A percentile compares a stretch with the other conserved stretches of the same genome.
Evolutionary conservation across 192 early-diverging fungal genomes (phyloP).

Genomic region (Podila verticillata): DNA sequence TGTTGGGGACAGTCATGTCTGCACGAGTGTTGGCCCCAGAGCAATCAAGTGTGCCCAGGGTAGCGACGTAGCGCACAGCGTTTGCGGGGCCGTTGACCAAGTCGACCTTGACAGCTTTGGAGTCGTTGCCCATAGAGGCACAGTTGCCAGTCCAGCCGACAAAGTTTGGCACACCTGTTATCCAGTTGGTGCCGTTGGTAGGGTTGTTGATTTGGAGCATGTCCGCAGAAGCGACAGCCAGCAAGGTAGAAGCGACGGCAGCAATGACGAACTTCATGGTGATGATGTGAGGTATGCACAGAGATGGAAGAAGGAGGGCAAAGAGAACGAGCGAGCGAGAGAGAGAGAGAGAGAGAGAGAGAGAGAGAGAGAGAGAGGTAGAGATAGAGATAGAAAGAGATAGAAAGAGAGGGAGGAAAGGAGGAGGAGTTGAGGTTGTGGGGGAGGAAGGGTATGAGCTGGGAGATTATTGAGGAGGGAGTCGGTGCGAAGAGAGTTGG

Average conservation of each 20-base stretch:
- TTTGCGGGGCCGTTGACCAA: constrained; percentile 41
- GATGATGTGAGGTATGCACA: neutral
- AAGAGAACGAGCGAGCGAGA: neutral
- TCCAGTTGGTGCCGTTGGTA: constrained; percentile 41
- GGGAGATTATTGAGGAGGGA: neutral
- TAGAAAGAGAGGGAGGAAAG: neutral
- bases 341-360: neutral
- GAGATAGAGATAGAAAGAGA: neutral
- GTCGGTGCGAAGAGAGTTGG: neutral
- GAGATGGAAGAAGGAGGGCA: neutral
- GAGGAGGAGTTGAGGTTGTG: neutral
- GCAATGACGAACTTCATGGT: constrained; percentile 26
- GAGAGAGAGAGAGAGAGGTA: neutral
- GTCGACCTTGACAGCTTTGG: constrained; percentile 48
- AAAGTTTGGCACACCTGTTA: constrained; percentile 37
- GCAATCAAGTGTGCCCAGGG: constrained; percentile 37
- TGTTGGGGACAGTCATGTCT: constrained; percentile 43
- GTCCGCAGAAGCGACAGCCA: constrained; percentile 23
- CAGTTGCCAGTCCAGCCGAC: constrained; percentile 50
- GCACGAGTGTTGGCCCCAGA: constrained; percentile 44
- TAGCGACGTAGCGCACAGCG: constrained; percentile 46
- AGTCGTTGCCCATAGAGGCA: constrained; percentile 44
- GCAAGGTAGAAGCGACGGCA: neutral
- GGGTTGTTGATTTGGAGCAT: constrained; percentile 52
- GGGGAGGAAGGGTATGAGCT: neutral